Base-by-base conservation (phyloP, 306 rosid species). In the Sindora glabra region DNA sequence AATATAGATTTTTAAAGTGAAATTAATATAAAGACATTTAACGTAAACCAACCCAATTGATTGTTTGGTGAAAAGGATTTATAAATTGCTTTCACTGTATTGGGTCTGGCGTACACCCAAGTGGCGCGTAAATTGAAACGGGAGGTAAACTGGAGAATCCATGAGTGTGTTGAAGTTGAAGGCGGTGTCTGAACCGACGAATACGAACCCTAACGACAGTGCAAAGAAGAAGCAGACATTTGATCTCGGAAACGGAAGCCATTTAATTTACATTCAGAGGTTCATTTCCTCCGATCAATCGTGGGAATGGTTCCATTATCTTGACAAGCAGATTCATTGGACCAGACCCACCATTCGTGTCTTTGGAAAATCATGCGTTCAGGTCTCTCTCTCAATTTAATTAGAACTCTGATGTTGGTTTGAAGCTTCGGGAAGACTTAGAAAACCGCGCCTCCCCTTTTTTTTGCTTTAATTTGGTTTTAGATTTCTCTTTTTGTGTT, bases 261-360 rank as follows among this genome's bases (percentile, higher is more conserved):
- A 92, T 65, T 77, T 92, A 65, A 69, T 92, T 0, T 74, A 79
- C 66, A 61, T 88, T 27, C 75, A 59, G 36, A 81, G 84, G 54
- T 65, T 92, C 46, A 10, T 75, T 12, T 70, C 81, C 68, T 82
- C 44, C 17, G 84, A 78, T 36, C 81, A 78, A 15, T 81, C 95
- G 12, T 91, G 96, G 98, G 60, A 58, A 1, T 88, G 85, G 84
- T 88, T 88, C 74, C 62, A 86, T 74, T 86, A 76, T 33, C 92
- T 92, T 67, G 56, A 86, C 67, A 69, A 64, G 0, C 51, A 75
- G 6, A 81, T 92, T 39, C 90, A 92, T 5, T 92, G 96, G 98
- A 86, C 85, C 61, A 59, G 94, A 70, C 98, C 98, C 56, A 86
- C 88, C 70, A 53, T 88, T 79, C 94, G 83, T 29, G 98, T 92